Conservation (phyloP, 2,329 filamentous ascomycete genomes). For the Colletotrichum destructivum region DNA sequence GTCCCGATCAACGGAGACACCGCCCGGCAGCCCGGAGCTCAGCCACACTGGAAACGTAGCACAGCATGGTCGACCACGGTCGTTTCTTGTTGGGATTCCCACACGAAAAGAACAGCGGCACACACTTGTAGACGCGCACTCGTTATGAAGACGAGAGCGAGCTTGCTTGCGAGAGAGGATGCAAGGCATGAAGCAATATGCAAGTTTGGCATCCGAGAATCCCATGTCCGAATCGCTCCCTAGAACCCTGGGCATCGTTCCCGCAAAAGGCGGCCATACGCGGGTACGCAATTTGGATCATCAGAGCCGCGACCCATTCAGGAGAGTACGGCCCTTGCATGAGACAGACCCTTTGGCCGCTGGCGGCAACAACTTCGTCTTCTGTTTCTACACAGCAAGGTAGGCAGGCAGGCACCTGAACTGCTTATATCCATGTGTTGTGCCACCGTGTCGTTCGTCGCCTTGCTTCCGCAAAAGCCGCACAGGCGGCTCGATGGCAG, state of each 20-base stretch:
- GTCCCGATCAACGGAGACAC: slow-evolving; percentile 39
- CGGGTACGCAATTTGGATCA: slow-evolving; percentile 39
- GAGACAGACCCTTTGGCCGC: slow-evolving; percentile 5
- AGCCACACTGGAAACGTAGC: slow-evolving; percentile 39
- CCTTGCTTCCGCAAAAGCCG: neutral
- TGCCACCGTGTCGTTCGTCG: neutral
- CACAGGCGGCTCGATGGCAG: neutral
- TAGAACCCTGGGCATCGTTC: slow-evolving; percentile 30
- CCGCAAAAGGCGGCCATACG: slow-evolving; percentile 32
- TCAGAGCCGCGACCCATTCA: slow-evolving; percentile 39
- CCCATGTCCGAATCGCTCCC: slow-evolving; percentile 15
- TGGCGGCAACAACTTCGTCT: neutral
- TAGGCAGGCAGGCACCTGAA: slow-evolving; percentile 9
- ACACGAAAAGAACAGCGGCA: slow-evolving; percentile 15
- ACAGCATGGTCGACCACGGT: slow-evolving; percentile 17
- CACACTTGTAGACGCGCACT: neutral
- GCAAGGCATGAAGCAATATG: slow-evolving; percentile 13
- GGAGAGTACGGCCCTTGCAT: slow-evolving; percentile 36
- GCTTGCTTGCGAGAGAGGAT: neutral
- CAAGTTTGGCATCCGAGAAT: slow-evolving; percentile 22
- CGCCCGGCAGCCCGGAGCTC: slow-evolving; percentile 37
- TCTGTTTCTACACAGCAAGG: neutral
- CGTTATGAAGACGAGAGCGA: slow-evolving; percentile 19
- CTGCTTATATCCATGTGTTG: slow-evolving; percentile 5
- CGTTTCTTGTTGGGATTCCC: slow-evolving; percentile 19